A percentile compares a stretch with the other conserved stretches of the same genome.
Conservation (phyloP, 805 yeast species). For the Cyberlindnera xylosilytica region DNA sequence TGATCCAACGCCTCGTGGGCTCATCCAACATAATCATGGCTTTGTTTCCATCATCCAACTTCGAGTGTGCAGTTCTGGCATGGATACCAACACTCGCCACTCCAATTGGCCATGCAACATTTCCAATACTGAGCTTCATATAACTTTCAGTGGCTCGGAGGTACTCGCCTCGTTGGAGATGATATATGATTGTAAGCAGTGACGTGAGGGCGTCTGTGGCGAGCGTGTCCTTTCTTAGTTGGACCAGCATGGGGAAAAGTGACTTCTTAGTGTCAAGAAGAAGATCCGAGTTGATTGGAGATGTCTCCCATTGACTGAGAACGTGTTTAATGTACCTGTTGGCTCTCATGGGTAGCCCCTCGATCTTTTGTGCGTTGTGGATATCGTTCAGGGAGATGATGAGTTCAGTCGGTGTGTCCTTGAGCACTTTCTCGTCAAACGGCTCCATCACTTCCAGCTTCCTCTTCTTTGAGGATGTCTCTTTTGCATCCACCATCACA, state of each 20-base stretch:
- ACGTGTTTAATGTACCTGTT: conserved; percentile 30
- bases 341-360: conserved; percentile 19
- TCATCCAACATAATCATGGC: conserved; percentile 83
- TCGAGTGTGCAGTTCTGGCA: conserved; percentile 60
- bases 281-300: conserved; percentile 26
- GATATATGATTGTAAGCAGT: conserved; percentile 54
- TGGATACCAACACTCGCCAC: conserved; percentile 78
- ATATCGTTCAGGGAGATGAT: conserved; percentile 20
- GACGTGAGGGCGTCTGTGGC: conserved; percentile 44
- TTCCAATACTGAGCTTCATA: conserved; percentile 75
- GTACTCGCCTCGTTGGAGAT: conserved; percentile 54
- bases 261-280: conserved; percentile 46
- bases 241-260: conserved; percentile 50
- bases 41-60: conserved; percentile 46
- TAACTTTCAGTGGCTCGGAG: conserved; percentile 63
- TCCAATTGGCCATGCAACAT: conserved; percentile 92
- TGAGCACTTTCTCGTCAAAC: background rate
- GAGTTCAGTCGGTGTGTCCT: conserved; percentile 13
- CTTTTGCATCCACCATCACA: too few relatives aligned
- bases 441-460: background rate
- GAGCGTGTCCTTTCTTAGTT: conserved; percentile 44
- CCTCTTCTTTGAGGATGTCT: too few relatives aligned
- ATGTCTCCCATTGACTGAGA: conserved; percentile 37
- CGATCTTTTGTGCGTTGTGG: background rate
- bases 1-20: conserved; percentile 70